Evolutionary conservation across 164 flowering plant genomes (phyloP), one percentile per base, ranked within the genome.

Genomic region (Piper betle): DNA sequence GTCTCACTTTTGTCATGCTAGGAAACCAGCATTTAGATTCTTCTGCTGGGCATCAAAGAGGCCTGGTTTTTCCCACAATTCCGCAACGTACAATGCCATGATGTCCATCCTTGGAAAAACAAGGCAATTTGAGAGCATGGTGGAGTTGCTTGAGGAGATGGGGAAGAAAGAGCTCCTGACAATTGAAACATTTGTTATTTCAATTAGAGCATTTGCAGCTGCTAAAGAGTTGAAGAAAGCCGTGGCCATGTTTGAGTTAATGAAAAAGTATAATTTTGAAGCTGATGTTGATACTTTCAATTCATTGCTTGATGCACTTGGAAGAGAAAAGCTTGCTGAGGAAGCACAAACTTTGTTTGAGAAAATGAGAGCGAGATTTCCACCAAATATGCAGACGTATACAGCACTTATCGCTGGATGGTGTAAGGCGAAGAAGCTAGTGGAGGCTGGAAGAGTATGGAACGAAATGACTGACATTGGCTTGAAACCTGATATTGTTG

Each of bases 111-210:
- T 93, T 53, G 96, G 92, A 6, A 85, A 75, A 79, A 78, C 83
- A 6, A 78, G 85, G 69, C 96, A 85, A 77, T 93, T 82, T 72
- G 96, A 90, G 76, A 86, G 83, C n/a, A 85, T 90, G 95, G 78
- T 85, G 38, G 71, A 80, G 2, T 66, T 90, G 78, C 79, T 87
- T 11, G 96, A 88, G 64, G 94, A 93, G 61, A 93, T 90, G 87
- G 92, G 90, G 7, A 82, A 74, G 58, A 81, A 81, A 62, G 79
- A 79, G 53, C 60, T 89, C 62, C 76, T 86, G 52, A 86, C 82
- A 0, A 65, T 87, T 65, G 97, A 93, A 40, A 84, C 97, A 0
- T 90, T 90, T 64, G 58, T 52, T 0, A 80, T 86, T 69, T 84
- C 84, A 3, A 82, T 90, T 20, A 81, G 73, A 61, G 81, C 91